A percentile compares a stretch with the other conserved stretches of the same genome.
phyloP scores from a whole-genome alignment of 495 filamentous ascomycete species.

The Xylaria castorea region DNA sequence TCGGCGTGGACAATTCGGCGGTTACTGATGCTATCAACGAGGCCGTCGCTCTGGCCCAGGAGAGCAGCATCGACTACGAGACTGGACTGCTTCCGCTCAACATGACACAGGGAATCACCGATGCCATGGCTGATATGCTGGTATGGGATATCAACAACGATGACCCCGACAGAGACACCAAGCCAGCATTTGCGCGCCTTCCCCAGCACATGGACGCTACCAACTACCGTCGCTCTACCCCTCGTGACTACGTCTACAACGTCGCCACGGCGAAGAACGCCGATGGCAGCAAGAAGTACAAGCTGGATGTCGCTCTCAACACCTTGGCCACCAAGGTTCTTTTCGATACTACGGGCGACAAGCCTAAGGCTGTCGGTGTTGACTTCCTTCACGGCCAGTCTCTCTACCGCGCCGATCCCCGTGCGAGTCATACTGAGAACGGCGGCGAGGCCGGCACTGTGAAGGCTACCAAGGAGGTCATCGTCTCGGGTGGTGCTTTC shows the following conservation, averaged over 20 bases:
- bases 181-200: slow-evolving; percentile 51
- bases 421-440: slow-evolving; percentile 32
- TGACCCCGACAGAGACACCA: slow-evolving; percentile 35
- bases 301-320: slow-evolving; percentile 65
- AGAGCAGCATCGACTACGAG: slow-evolving; percentile 28
- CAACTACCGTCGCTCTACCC: slow-evolving; percentile 54
- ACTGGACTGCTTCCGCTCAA: slow-evolving; percentile 34
- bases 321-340: slow-evolving; percentile 65
- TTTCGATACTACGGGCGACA: slow-evolving; percentile 53
- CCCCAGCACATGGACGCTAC: slow-evolving; percentile 46
- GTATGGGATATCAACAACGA: slow-evolving; percentile 61
- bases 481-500: slow-evolving; percentile 66
- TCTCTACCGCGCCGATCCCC: slow-evolving; percentile 66
- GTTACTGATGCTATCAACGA: slow-evolving; percentile 20
- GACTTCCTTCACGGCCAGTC: slow-evolving; percentile 65
- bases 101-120: slow-evolving; percentile 39
- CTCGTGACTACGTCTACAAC: slow-evolving; percentile 61
- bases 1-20: slow-evolving; percentile 46
- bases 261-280: slow-evolving; percentile 57
- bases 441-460: slow-evolving; percentile 54
- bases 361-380: slow-evolving; percentile 65
- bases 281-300: slow-evolving; percentile 62
- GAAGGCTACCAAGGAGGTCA: slow-evolving; percentile 64
- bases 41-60: slow-evolving; percentile 17
- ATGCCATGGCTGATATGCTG: slow-evolving; percentile 54